Base-by-base conservation (phyloP, 2,329 filamentous ascomycete genomes). In the Kalmusia sp. region DNA sequence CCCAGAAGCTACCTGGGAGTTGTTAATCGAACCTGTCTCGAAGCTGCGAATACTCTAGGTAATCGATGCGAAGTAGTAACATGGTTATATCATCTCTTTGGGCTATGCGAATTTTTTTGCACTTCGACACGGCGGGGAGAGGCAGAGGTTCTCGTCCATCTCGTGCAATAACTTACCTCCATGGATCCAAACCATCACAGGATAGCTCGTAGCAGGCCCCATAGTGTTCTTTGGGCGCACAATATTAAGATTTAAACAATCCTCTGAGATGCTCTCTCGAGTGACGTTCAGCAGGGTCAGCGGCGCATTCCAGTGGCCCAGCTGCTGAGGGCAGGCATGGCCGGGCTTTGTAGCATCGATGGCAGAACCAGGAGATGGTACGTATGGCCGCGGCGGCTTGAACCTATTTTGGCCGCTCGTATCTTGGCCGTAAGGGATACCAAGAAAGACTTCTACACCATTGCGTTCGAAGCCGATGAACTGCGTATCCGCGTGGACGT, bases 241-340 rank as follows among this genome's bases (percentile, higher is more conserved):
- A 1, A 88, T 78, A 57, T 87, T 88, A 40, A 88, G 62, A 27
- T 84, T 84, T 12, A 88, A 72, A 54, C 85, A 88, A 61, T 87
- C 81, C 62, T 87, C 85, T 1, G 70, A 72, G 1, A 62, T 60
- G 22, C 31, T 12, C n/a, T 39, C 40, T 19, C 64, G 33, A 3
- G 75, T 77, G 9, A 78, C 70, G 22, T 75, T 75, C 27, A 52
- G 59, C 5, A 69, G 49, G 2, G 65, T 70, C 22, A 77, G 58
- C 0, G 70, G 67, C 3, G 62, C 33, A 28, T 52, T 58, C 33
- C 65, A 70, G 3, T 51, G 55, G 3, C 69, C 74, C 0, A 77
- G 50, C 4, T 61, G 52, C 61, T 82, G 80, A 2, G 79, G 80
- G 51, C 80, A 82, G 1, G 77, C 75, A 3, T 75, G 70, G 0